phyloP scores from a whole-genome alignment of 73 alveolate genomes.

The Tetrahymena elliotti region DNA sequence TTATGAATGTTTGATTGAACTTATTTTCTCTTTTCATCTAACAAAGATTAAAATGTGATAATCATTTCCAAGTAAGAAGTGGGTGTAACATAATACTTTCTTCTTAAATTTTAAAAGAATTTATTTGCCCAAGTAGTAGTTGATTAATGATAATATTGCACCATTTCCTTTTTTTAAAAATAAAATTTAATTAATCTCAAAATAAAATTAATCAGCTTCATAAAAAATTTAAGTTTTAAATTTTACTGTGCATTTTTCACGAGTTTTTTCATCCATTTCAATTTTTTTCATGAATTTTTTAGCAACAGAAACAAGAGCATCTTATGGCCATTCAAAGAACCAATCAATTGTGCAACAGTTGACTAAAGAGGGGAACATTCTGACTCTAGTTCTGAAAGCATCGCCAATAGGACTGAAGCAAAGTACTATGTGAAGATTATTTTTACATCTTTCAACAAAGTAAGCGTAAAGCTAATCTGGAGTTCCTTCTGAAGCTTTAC shows the following conservation, averaged over 20 bases:
- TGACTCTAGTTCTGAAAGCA: constrained; percentile 89
- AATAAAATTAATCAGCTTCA: too few species aligned
- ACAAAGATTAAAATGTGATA: constrained; percentile 87
- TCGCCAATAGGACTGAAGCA: constrained; percentile 99
- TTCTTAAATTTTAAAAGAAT: constrained; percentile 81
- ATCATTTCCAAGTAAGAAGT: constrained; percentile 97
- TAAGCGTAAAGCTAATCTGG: constrained; percentile 77
- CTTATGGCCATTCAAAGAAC: constrained; percentile 99
- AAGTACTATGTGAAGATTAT: constrained; percentile 92
- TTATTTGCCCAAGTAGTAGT: constrained; percentile 82
- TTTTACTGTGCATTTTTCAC: constrained; percentile 62
- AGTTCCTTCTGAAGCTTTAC: constrained; percentile 96
- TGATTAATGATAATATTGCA: constrained; percentile 81
- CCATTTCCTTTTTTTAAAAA: constrained; percentile 55
- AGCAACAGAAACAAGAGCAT: constrained; percentile 98
- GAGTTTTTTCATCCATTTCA: constrained; percentile 73
- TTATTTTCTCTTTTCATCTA: constrained; percentile 43
- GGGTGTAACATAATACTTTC: constrained; percentile 99
- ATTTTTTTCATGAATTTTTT: constrained; percentile 70
- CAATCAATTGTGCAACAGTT: constrained; percentile 99
- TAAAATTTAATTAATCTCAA: constrained; percentile 49
- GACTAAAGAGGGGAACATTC: constrained; percentile 98
- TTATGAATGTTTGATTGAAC: constrained; percentile 26
- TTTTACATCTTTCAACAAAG: constrained; percentile 91
- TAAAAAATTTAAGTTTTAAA: too few species aligned